Percentiles rank a stretch among this genome's conserved stretches.
Conservation (phyloP, 2,329 filamentous ascomycete genomes). For the Ilyonectria destructans region DNA sequence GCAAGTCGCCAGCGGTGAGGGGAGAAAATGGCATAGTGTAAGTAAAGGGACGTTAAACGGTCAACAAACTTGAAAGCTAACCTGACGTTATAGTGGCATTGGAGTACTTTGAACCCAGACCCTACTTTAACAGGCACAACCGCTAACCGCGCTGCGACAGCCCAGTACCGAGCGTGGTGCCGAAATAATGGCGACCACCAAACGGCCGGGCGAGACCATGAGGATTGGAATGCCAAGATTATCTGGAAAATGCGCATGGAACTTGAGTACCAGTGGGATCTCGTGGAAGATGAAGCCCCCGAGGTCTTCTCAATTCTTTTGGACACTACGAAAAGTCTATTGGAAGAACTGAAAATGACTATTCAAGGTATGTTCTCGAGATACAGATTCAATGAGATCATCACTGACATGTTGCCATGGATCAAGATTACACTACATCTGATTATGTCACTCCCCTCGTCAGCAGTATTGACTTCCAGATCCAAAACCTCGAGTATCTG, state of each 20-base stretch:
- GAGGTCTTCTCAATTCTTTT: constrained; percentile 24
- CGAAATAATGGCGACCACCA: constrained; percentile 47
- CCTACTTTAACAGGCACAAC: fast-evolving
- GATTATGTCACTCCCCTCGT: not conserved
- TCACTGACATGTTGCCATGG: not conserved
- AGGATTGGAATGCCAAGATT: constrained; percentile 54
- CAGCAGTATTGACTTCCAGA: constrained; percentile 6
- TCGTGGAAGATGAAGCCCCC: constrained; percentile 49
- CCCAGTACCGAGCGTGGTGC: constrained; percentile 53
- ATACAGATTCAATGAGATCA: not conserved
- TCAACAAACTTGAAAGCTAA: constrained; percentile 1
- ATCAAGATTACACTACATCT: not conserved
- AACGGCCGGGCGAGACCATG: constrained; percentile 33
- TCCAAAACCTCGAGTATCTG: constrained; percentile 20
- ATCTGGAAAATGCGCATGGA: constrained; percentile 54
- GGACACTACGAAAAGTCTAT: not conserved
- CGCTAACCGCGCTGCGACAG: constrained; percentile 34
- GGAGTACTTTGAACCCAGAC: constrained; percentile 31
- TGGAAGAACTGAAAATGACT: constrained; percentile 1
- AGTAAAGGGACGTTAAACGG: constrained; percentile 21
- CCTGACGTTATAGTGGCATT: constrained; percentile 39
- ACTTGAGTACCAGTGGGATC: constrained; percentile 48
- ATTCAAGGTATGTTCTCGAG: constrained; percentile 12
- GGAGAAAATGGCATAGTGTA: constrained; percentile 34
- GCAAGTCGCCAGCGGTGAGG: constrained; percentile 37